Evolutionary conservation across 345 rosid genomes (phyloP), one percentile per base, ranked within the genome.

Genomic region (Eucalyptus sp.): DNA sequence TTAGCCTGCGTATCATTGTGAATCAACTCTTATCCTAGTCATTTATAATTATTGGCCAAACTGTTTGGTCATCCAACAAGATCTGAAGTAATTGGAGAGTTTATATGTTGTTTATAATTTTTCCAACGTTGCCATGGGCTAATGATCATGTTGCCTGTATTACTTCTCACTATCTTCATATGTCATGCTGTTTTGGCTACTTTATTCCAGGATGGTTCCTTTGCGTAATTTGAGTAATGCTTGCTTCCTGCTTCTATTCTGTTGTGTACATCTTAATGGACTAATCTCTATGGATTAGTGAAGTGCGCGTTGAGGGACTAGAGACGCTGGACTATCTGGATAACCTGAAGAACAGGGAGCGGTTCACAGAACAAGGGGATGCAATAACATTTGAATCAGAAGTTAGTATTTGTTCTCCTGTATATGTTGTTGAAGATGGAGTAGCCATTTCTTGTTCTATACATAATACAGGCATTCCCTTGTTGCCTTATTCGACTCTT

Each of bases 351-450:
- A 87, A 90, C 49, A 91, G 71, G 91, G 93, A 94, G 90, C 93
- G 95, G 60, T 94, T 94, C 89, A 94, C 96, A 20, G 96, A 94
- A 88, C 96, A 94, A 85, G 95, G 95, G 49, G 96, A 94, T 90
- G 96, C 96, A 87, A 90, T 94, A 90, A 92, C 93, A 81, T 94
- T 94, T 90, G 96, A 94, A 91, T 92, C 95, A 51, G 95, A 95
- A 91, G 96, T 94, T 88, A 89, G 91, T 91, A 44, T 80, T 86
- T 84, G 22, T 10, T 41, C 48, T 76, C 48, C 14, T 41, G 48
- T 76, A 41, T 76, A 76, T 76, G 27, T 76, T 43, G 29, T 41
- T 76, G 48, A 76, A 41, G 25, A 41, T 41, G 27, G 84, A 76
- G 84, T 20, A 20, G 29, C 48, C 41, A 37, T 31, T 64, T 14